phyloP scores from a whole-genome alignment of 2,329 filamentous ascomycete species.

The Dothistroma septosporum region DNA sequence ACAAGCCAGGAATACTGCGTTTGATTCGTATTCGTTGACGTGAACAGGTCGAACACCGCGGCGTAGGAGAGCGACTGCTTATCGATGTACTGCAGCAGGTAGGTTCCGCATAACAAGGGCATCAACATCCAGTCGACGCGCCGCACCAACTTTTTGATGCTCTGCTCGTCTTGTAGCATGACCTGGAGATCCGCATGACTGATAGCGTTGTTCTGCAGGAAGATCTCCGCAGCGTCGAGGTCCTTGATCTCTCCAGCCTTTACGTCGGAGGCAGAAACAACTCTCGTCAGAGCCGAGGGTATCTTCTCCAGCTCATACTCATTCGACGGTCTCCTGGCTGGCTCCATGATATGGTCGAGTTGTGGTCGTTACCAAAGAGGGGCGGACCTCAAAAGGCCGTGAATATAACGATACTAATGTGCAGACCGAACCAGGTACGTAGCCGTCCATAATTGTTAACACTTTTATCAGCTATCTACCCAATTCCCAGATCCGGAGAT shows the following conservation, averaged over 20 bases:
- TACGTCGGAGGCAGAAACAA: conserved; percentile 19
- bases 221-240: conserved; percentile 49
- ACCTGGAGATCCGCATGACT: conserved; percentile 41
- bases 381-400: background rate
- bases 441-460: background rate
- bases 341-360: background rate
- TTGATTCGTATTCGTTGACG: conserved; percentile 45
- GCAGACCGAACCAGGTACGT: background rate
- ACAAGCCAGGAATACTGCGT: conserved; percentile 54
- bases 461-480: conserved; percentile 4
- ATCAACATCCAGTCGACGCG: conserved; percentile 51
- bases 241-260: conserved; percentile 35
- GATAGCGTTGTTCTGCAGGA: conserved; percentile 48
- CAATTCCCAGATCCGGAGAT: background rate
- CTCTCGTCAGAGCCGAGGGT: conserved; percentile 7
- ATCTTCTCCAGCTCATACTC: conserved; percentile 15
- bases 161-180: conserved; percentile 43
- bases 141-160: conserved; percentile 35
- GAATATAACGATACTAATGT: background rate
- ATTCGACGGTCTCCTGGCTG: background rate
- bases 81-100: conserved; percentile 44
- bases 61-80: conserved; percentile 53
- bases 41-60: conserved; percentile 54
- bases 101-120: conserved; percentile 51
- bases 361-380: no score